Evolutionary conservation across 371 early-diverging fungal genomes (phyloP), one percentile per base, ranked within the genome.

Genomic region (Mucor velutinosus): DNA sequence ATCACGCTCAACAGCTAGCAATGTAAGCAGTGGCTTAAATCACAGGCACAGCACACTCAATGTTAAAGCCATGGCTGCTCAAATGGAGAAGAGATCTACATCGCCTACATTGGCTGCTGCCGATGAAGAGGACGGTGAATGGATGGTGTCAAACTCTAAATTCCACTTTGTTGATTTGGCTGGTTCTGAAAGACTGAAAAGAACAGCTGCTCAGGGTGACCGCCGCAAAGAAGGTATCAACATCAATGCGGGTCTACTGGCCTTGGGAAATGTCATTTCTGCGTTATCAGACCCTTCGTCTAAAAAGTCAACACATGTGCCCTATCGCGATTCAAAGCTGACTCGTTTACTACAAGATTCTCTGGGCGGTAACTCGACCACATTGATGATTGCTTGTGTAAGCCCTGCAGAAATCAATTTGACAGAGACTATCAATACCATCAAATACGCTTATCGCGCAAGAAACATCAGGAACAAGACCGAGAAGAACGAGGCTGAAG

Each of bases 161-260:
- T 95, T 97, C 69, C 95, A 97, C 72, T 99, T 99, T 87, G 99
- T 99, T 25, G 99, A 99, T 84, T 83, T 99, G 69, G 99, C 99
- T 30, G 99, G 99, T 7, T 94, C 94, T 17, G 99, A 99, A 77
- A 87, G 99, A 56, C 76, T 99, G 21, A 99, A 99, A 78, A 88
- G 94, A 39, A 99, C 99, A 3, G 86, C 93, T 35, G 97, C 99
- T 4, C 90, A 90, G 49, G 99, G 99, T 19, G 97, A 95, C 45
- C 89, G 95, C 47, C 93, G 93, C 33, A 95, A 94, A 79, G 99
- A 99, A 80, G 97, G 98, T 29, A 99, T 99, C 68, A 90, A 91
- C 35, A 99, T 99, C 74, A 99, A 99, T 84, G 91, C 94, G 19
- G 99, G 99, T 7, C 86, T 99, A 7, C 83, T 99, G 56, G 98